Evolutionary conservation across 345 rosid genomes (phyloP).

Genomic region (Carallia pectinifolia): DNA sequence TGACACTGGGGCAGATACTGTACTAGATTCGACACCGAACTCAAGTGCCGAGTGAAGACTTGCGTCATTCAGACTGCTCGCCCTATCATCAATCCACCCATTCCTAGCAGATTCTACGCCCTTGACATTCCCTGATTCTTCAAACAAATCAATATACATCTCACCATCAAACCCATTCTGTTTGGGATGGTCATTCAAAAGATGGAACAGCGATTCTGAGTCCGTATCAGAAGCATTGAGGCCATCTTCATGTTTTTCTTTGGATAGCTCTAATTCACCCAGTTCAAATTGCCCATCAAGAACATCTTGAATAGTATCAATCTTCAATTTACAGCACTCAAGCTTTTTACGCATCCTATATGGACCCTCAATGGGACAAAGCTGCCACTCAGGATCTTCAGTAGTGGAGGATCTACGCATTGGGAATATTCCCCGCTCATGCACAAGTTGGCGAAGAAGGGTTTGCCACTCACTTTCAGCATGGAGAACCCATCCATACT

Average conservation of each 20-base stretch:
- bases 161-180: slow-evolving; percentile 43
- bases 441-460: slow-evolving; percentile 93
- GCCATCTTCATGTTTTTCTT: slow-evolving; percentile 52
- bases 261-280: slow-evolving; percentile 59
- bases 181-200: slow-evolving; percentile 40
- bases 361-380: slow-evolving; percentile 99
- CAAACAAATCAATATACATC: slow-evolving; percentile 57
- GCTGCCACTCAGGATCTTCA: slow-evolving; percentile 95
- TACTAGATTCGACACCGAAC: slow-evolving; percentile 82
- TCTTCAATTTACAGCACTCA: slow-evolving; percentile 76
- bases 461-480: slow-evolving; percentile 99
- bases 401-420: slow-evolving; percentile 53
- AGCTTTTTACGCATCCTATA: slow-evolving; percentile 99
- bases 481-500: slow-evolving; percentile 99
- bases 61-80: slow-evolving; percentile 84
- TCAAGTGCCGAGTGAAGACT: slow-evolving; percentile 98
- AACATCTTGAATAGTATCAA: slow-evolving; percentile 76
- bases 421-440: slow-evolving; percentile 94
- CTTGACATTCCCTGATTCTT: slow-evolving; percentile 50
- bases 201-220: slow-evolving; percentile 63
- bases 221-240: slow-evolving; percentile 64
- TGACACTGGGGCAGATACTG: slow-evolving; percentile 65
- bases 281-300: slow-evolving; percentile 73
- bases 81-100: slow-evolving; percentile 86
- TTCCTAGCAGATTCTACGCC: slow-evolving; percentile 57